phyloP scores from a whole-genome alignment of 1,284 basidiomycete genomes.

The Neolentinus lepideus region DNA sequence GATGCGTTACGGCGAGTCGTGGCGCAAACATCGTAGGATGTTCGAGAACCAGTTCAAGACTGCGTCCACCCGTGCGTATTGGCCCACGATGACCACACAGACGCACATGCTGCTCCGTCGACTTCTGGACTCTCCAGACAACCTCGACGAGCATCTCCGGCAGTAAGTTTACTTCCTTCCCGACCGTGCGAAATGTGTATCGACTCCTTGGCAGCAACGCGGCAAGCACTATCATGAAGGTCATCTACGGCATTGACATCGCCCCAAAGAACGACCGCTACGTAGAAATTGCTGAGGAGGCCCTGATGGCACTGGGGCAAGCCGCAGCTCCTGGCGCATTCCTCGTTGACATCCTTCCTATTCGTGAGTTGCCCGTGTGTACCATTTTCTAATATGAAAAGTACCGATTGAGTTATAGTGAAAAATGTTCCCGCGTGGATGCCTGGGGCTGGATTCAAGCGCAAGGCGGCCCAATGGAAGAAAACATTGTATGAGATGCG shows the following conservation, averaged over 20 bases:
- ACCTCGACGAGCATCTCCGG: constrained; percentile 34
- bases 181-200: neutral
- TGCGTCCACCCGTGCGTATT: constrained; percentile 26
- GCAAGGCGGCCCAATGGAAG: constrained; percentile 29
- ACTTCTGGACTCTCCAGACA: constrained; percentile 27
- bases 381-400: neutral
- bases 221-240: constrained; percentile 31
- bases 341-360: constrained; percentile 4
- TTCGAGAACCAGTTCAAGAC: constrained; percentile 39
- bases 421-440: constrained; percentile 33
- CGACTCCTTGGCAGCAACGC: constrained; percentile 23
- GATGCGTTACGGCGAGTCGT: constrained; percentile 43
- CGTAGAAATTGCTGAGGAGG: constrained; percentile 28
- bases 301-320: constrained; percentile 17
- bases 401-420: constrained; percentile 13
- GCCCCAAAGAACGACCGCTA: constrained; percentile 25
- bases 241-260: constrained; percentile 19
- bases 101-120: constrained; percentile 30
- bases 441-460: constrained; percentile 35
- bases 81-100: constrained; percentile 31
- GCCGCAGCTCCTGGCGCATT: constrained; percentile 1
- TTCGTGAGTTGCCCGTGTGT: constrained; percentile 5
- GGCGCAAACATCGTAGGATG: constrained; percentile 40
- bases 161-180: constrained; percentile 26
- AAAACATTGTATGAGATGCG: constrained; percentile 4